Base-by-base conservation (phyloP, 371 early-diverging fungal genomes). In the Mycotypha africana region DNA sequence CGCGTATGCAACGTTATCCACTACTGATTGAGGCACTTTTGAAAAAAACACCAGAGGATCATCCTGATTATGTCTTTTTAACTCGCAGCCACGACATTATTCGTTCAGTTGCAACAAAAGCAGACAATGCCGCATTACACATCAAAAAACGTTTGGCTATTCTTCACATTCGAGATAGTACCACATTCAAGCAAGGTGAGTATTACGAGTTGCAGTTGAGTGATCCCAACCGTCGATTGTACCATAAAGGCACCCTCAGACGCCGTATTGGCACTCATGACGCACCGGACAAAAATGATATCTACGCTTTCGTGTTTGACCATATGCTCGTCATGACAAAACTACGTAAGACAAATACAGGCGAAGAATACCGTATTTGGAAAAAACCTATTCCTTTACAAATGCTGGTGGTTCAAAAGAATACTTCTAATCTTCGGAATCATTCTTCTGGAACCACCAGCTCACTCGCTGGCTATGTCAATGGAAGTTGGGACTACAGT, bases 1-100 rank as follows among this genome's bases (percentile, higher is more conserved):
- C 92, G 4, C 86, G 95, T 38, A 72, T 96, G 65, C 93, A 88
- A 15, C 83, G 95, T 36, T 97, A 94, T 52, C 89, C 89, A 1
- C 74, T 97, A 30, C 61, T 97, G 39, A 77, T 97, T 14, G 82
- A 85, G 42, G 86, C 87, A 2, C 79, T 93, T 15, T 70, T 92
- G 31, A 89, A 93, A 58, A 78, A 86, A 55, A 90, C 93, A n/a
- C 85, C 89, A 1, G 76, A 81, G 30, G 84, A 82, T 23, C 85
- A 92, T 51, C 84, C 85, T 0, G 97, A 97, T 54, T 78, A 74
- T 40, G 75, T 86, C 41, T 79, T 92, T 36, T 63, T 76, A 26
- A 75, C 75, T 16, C 86, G 92, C 52, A 91, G 94, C 59, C 58
- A 78, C 41, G 54, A 87, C 35, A 75, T 84, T 30, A 67, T 69